Conservation (phyloP, 2,329 filamentous ascomycete species). For the Chrysoporthe cubensis region DNA sequence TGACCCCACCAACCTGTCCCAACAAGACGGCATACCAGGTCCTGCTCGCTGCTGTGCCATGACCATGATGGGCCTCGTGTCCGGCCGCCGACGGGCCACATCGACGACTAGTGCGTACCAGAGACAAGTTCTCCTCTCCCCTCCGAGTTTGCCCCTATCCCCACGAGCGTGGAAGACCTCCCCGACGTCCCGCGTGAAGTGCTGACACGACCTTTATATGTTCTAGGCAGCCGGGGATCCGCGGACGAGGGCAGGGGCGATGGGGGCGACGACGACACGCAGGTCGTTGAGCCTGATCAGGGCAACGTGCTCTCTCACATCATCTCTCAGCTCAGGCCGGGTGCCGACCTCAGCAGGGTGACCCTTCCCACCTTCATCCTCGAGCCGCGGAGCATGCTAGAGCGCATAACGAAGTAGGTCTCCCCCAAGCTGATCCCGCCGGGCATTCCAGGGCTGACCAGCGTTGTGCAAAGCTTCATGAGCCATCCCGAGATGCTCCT, state of each 20-base stretch:
- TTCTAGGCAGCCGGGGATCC: slow-evolving; percentile 56
- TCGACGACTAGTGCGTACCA: slow-evolving; percentile 42
- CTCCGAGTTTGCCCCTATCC: not conserved
- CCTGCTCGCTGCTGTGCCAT: slow-evolving; percentile 41
- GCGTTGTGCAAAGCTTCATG: slow-evolving; percentile 77
- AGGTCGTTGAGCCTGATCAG: slow-evolving; percentile 86
- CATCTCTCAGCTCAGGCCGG: slow-evolving; percentile 93
- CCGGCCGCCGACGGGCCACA: slow-evolving; percentile 39
- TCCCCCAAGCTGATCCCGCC: slow-evolving; percentile 4
- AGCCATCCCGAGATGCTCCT: slow-evolving; percentile 96
- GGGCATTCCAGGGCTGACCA: slow-evolving; percentile 11
- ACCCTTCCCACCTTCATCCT: slow-evolving; percentile 97
- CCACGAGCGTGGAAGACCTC: not conserved
- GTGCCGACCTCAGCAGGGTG: slow-evolving; percentile 91
- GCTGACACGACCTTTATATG: slow-evolving; percentile 47
- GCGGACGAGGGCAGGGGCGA: slow-evolving; percentile 55
- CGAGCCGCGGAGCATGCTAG: slow-evolving; percentile 96
- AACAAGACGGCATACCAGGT: not conserved
- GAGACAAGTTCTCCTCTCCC: not conserved
- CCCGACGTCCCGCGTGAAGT: slow-evolving; percentile 28
- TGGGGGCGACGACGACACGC: slow-evolving; percentile 71
- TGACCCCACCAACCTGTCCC: not conserved
- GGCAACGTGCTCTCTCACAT: slow-evolving; percentile 97
- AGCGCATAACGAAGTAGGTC: slow-evolving; percentile 94
- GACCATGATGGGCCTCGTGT: slow-evolving; percentile 39